Conservation (phyloP, 345 rosid genomes). For the Eucalyptus lansdowneana region DNA sequence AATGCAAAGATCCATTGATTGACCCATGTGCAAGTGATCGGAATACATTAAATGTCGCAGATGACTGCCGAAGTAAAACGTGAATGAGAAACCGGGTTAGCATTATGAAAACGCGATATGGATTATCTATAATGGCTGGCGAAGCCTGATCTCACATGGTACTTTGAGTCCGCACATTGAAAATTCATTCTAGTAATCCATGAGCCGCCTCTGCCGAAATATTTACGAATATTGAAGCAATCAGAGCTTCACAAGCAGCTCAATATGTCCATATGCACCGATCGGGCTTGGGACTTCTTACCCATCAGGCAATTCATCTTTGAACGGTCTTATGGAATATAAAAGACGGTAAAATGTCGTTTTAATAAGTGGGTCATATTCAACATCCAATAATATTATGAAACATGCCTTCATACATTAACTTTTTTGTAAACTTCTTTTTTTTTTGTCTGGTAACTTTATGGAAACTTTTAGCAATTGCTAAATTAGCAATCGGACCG, state of each 20-base stretch:
- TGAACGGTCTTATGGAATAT: fast-evolving
- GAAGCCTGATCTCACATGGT: neutral
- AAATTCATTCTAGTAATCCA: neutral
- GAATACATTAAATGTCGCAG: neutral
- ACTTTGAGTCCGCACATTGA: neutral
- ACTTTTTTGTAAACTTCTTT: too few species aligned
- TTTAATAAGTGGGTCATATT: neutral
- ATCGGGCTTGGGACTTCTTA: neutral
- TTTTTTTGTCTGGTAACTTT: fast-evolving
- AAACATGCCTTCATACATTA: fast-evolving
- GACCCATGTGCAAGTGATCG: neutral
- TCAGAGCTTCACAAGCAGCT: fast-evolving
- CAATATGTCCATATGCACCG: fast-evolving
- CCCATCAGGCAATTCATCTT: neutral
- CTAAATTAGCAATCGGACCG: too few species aligned
- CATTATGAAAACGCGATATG: neutral
- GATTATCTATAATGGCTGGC: too few species aligned
- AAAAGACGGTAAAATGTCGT: too few species aligned
- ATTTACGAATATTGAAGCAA: fast-evolving
- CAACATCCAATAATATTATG: fast-evolving
- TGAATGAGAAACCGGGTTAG: neutral
- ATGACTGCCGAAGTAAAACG: neutral
- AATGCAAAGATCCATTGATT: neutral
- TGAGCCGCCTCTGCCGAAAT: fast-evolving
- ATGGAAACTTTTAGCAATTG: too few species aligned